Conservation (phyloP, 1,284 basidiomycete species). For the Ganoderma sinense region DNA sequence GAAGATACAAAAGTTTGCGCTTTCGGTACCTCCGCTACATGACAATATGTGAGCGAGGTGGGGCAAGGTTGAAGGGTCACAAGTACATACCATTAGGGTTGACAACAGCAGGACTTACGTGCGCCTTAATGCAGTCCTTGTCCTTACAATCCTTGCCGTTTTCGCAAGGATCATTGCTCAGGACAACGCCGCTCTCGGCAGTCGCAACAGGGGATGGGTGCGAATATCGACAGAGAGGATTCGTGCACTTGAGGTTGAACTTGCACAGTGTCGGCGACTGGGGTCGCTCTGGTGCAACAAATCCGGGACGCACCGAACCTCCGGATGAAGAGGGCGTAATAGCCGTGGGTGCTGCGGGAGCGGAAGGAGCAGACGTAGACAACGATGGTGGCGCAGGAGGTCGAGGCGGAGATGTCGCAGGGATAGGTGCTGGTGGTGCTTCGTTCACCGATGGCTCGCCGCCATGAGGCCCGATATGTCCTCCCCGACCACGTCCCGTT, state of each 20-base stretch:
- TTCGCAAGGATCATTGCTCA: conserved; percentile 90
- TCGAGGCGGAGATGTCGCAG: conserved; percentile 19
- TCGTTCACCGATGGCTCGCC: conserved; percentile 19
- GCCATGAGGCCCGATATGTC: conserved; percentile 32
- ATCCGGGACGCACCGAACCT: conserved; percentile 49
- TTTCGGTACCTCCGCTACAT: conserved; percentile 50
- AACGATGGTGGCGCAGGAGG: conserved; percentile 28
- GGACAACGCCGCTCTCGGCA: conserved; percentile 89
- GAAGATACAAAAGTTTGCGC: conserved; percentile 40
- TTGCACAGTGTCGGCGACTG: conserved; percentile 91
- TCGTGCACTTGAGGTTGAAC: conserved; percentile 88
- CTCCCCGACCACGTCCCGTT: conserved; percentile 43
- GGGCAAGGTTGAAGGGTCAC: conserved; percentile 4
- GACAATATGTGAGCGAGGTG: conserved; percentile 12
- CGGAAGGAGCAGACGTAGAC: conserved; percentile 25
- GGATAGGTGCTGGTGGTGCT: conserved; percentile 7
- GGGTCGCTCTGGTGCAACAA: conserved; percentile 74
- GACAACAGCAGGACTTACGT: conserved; percentile 85
- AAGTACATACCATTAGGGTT: conserved; percentile 61
- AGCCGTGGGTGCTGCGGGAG: conserved; percentile 48
- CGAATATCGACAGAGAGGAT: conserved; percentile 85
- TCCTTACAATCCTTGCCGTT: conserved; percentile 88
- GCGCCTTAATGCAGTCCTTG: conserved; percentile 88
- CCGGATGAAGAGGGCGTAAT: conserved; percentile 38
- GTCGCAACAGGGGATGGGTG: conserved; percentile 95